phyloP scores from a whole-genome alignment of 2,329 filamentous ascomycete genomes.

The Sporothrix sp. region DNA sequence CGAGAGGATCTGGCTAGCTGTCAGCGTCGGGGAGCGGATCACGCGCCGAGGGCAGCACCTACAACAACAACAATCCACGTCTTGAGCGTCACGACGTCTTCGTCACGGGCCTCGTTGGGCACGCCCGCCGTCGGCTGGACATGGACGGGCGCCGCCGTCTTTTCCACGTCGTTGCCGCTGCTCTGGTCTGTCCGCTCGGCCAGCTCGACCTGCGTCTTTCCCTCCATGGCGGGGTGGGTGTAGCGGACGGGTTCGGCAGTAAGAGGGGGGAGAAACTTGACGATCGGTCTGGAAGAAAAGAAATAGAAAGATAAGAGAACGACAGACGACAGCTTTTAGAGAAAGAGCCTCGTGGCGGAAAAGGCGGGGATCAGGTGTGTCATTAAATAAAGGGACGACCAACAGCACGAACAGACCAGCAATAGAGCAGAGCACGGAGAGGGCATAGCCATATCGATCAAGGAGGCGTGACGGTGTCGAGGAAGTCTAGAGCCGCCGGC shows the following conservation, averaged over 20 bases:
- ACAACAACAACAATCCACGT: slow-evolving; percentile 10
- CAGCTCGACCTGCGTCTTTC: slow-evolving; percentile 5
- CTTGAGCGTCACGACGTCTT: slow-evolving; percentile 9
- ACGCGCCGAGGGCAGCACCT: not conserved
- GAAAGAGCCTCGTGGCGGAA: no score
- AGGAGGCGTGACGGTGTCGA: no score
- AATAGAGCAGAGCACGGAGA: no score
- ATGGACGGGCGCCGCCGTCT: not conserved
- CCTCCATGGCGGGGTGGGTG: slow-evolving; percentile 7
- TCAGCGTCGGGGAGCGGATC: not conserved
- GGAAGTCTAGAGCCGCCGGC: no score
- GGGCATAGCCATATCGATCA: no score
- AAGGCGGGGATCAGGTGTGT: no score
- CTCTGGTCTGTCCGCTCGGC: slow-evolving; percentile 6
- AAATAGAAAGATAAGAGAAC: not conserved
- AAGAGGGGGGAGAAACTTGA: not conserved
- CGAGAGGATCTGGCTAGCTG: slow-evolving; percentile 1
- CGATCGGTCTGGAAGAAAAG: not conserved
- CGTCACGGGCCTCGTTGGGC: slow-evolving; percentile 8
- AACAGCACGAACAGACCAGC: no score
- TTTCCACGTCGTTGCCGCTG: slow-evolving; percentile 4
- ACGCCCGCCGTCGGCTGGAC: not conserved
- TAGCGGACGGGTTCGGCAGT: no score
- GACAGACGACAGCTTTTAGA: no score
- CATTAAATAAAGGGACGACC: no score